Base-by-base conservation (phyloP, 139 green algal genomes). In the Micractinium conductrix region DNA sequence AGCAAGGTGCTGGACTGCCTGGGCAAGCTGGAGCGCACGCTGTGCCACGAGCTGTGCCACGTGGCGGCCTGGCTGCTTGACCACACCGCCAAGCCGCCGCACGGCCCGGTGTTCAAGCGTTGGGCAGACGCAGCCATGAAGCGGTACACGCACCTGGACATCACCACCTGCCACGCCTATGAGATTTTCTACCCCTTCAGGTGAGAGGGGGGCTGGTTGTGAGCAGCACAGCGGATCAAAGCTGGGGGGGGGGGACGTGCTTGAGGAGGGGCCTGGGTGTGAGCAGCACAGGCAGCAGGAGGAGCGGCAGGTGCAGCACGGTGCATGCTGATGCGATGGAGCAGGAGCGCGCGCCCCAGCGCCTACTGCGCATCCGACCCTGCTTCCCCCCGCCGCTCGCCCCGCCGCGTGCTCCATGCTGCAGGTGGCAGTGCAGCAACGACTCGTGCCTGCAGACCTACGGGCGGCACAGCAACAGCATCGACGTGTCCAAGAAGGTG, bases 11-110 rank as follows among this genome's bases (percentile, higher is more conserved):
- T 95, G 40, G 92, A 95, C 81, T 53, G n/a, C 21, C 28, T 48
- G 17, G 62, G 74, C 40, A 89, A 89, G 80, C 88, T 95, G 84
- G 70, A 88, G 48, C 53, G 69, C 37, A 95, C 92, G n/a, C 85
- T 95, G 43, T 84, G 81, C n/a, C 92, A 95, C 80, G 92, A 95
- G 85, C 73, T 95, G 83, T 95, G 92, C 81, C 92, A 95, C 74
- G 90, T 89, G 26, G 92, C 89, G 42, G 85, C 89, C 45, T 95
- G 91, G 91, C 58, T 94, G 38, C 10, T 94, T 42, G 82, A 94
- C 72, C 85, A 92, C 83, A 75, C 58, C 0, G 88, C 88, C 70
- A 93, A 93, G 78, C 92, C 92, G 40, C 91, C 92, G 4, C 92
- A 95, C 65, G 92, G 92, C n/a, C 44, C 75, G 0, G 80, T 87